A percentile compares a stretch with the other conserved stretches of the same genome.
phyloP scores from a whole-genome alignment of 2,329 filamentous ascomycete species.

The Dichotomopilus funicola region DNA sequence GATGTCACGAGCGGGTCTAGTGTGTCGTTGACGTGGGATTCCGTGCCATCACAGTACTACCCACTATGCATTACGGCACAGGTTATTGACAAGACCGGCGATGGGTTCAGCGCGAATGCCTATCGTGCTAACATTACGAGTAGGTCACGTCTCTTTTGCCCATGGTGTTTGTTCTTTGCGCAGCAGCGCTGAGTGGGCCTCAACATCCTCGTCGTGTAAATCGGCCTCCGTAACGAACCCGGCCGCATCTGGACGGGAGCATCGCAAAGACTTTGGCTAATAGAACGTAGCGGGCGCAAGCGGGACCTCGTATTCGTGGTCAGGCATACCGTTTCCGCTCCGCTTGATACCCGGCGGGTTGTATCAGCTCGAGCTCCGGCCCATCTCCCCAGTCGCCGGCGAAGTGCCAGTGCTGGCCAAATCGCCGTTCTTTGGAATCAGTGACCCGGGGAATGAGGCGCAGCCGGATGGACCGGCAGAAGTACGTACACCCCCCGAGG shows the following conservation, averaged over 20 bases:
- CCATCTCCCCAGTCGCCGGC: conserved; percentile 12
- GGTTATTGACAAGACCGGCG: conserved; percentile 22
- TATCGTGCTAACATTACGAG: conserved; percentile 23
- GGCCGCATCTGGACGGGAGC: too few species aligned
- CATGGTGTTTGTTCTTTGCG: not conserved
- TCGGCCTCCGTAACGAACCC: too few species aligned
- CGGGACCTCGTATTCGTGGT: conserved; percentile 22
- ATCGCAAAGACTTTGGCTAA: not conserved
- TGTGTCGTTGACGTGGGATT: conserved; percentile 21
- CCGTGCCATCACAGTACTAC: conserved; percentile 16
- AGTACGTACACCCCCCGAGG: conserved; percentile 1
- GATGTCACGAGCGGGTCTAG: conserved; percentile 17
- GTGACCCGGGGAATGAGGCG: not conserved
- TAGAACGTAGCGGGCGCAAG: conserved; percentile 12
- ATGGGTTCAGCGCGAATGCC: conserved; percentile 16
- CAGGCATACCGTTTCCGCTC: conserved; percentile 23
- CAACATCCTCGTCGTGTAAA: too few species aligned
- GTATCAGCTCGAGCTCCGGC: conserved; percentile 25
- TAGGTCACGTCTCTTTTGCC: conserved; percentile 10
- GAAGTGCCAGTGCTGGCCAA: conserved; percentile 20
- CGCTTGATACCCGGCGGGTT: conserved; percentile 21
- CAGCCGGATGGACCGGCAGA: not conserved
- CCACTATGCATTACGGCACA: conserved; percentile 24
- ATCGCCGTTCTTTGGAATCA: conserved; percentile 22
- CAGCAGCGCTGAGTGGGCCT: too few species aligned